These are phyloP conservation scores for Tephrocybe rancida DNA, from an alignment of 768 basidiomycete species.

Conservation along the genomic window DNA sequence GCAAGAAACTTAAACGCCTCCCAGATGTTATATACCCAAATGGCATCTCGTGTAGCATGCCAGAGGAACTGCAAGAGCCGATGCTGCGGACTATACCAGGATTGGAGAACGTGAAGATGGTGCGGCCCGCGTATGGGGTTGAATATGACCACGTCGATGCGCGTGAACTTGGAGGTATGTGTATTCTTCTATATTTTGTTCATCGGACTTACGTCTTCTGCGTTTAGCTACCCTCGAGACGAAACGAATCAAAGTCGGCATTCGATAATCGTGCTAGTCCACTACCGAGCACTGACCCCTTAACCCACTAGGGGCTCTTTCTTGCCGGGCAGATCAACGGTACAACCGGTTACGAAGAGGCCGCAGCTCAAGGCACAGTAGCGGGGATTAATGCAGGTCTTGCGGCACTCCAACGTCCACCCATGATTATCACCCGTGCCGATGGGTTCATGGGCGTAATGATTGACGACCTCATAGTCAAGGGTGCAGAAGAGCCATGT, in stretches of 20 bases:
- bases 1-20: not conserved
- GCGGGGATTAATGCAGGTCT: conserved; percentile 91
- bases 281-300: too few species aligned
- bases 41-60: conserved; percentile 85
- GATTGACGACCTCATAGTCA: conserved; percentile 88
- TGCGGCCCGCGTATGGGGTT: conserved; percentile 87
- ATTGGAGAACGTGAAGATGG: conserved; percentile 82
- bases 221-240: conserved; percentile 85
- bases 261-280: not conserved
- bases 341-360: conserved; percentile 95
- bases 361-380: conserved; percentile 86
- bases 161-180: conserved; percentile 72
- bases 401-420: conserved; percentile 52
- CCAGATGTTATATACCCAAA: conserved; percentile 88
- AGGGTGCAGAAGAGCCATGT: conserved; percentile 93
- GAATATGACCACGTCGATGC: conserved; percentile 94
- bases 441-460: conserved; percentile 89
- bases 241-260: conserved; percentile 68
- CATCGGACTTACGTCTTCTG: not conserved
- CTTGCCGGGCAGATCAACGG: conserved; percentile 92
- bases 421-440: conserved; percentile 74
- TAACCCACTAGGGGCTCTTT: conserved; percentile 64
- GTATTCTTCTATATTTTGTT: not conserved
- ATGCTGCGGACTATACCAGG: conserved; percentile 88
- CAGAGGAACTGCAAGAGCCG: conserved; percentile 80